Percentiles rank a stretch among this genome's conserved stretches.
Evolutionary conservation across 345 rosid genomes (phyloP).

Genomic region (Carallia brachiata): DNA sequence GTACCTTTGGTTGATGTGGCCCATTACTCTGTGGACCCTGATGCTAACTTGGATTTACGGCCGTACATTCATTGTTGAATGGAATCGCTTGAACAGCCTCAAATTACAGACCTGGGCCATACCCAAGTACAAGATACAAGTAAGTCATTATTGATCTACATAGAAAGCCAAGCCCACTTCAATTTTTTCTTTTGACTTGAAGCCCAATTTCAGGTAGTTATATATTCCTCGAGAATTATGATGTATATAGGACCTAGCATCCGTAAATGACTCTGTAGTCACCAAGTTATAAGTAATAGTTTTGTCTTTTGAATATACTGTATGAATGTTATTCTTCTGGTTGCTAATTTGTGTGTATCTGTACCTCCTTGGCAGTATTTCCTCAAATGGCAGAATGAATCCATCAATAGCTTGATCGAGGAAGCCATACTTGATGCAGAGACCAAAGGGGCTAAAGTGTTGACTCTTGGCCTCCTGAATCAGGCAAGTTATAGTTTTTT

Average conservation of each 20-base stretch:
- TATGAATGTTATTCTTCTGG: too few species aligned
- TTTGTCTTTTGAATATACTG: too few species aligned
- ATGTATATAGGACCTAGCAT: too few species aligned
- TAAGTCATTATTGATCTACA: constrained; percentile 8
- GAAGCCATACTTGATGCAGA: constrained; percentile 57
- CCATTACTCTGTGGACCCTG: constrained; percentile 48
- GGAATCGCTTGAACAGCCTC: constrained; percentile 44
- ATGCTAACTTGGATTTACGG: constrained; percentile 46
- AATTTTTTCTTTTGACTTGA: neutral
- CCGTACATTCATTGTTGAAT: constrained; percentile 49
- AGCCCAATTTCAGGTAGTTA: neutral
- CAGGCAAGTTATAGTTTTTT: constrained; percentile 37
- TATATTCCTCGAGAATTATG: neutral
- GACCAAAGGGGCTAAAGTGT: constrained; percentile 48
- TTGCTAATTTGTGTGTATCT: too few species aligned
- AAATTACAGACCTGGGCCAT: constrained; percentile 71
- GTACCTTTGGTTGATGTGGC: constrained; percentile 58
- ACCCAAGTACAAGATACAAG: constrained; percentile 64
- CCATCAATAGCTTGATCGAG: constrained; percentile 54
- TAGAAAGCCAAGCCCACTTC: too few species aligned
- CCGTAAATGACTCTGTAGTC: too few species aligned
- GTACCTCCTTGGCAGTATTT: constrained; percentile 33
- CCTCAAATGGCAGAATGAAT: constrained; percentile 29
- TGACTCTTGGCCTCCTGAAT: constrained; percentile 62
- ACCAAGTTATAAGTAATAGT: too few species aligned